A percentile compares a stretch with the other conserved stretches of the same genome.
Evolutionary conservation across 352 stramenopile genomes (phyloP).

Genomic region (Phytophthora niederhauseri): DNA sequence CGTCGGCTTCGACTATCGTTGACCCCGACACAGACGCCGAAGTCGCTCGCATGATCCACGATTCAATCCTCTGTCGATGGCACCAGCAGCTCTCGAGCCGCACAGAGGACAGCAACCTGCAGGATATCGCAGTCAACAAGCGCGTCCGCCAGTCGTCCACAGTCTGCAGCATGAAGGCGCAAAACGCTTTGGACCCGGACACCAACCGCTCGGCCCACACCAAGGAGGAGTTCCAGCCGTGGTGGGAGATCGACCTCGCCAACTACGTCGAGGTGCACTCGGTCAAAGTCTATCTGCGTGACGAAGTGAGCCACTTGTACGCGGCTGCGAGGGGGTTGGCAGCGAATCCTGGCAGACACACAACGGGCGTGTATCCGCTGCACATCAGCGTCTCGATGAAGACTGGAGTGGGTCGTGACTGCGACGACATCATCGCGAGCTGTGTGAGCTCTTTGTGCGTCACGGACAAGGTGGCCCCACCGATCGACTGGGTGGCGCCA

Average conservation of each 20-base stretch:
- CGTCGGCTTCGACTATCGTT: neutral
- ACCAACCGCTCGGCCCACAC: conserved; percentile 43
- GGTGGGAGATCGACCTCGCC: conserved; percentile 61
- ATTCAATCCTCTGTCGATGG: conserved; percentile 43
- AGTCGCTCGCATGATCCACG: conserved; percentile 42
- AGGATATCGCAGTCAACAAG: conserved; percentile 49
- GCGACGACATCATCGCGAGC: conserved; percentile 62
- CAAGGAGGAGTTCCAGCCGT: conserved; percentile 57
- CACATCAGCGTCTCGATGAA: conserved; percentile 73
- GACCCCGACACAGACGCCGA: conserved; percentile 17
- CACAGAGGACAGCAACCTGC: conserved; percentile 21
- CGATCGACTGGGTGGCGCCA: conserved; percentile 55
- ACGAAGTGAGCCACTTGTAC: conserved; percentile 47
- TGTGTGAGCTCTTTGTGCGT: conserved; percentile 51
- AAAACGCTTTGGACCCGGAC: conserved; percentile 41
- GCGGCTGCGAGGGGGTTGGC: conserved; percentile 10
- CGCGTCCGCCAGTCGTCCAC: conserved; percentile 54
- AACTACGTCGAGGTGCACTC: conserved; percentile 60
- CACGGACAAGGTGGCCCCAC: conserved; percentile 25
- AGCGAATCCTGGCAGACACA: conserved; percentile 16
- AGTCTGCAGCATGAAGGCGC: conserved; percentile 43
- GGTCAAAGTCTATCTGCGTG: conserved; percentile 49
- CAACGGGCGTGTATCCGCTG: conserved; percentile 48
- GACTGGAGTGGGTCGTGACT: conserved; percentile 56
- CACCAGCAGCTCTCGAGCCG: conserved; percentile 27